phyloP scores from a whole-genome alignment of 768 basidiomycete genomes.

The Hygrocybe punicea region DNA sequence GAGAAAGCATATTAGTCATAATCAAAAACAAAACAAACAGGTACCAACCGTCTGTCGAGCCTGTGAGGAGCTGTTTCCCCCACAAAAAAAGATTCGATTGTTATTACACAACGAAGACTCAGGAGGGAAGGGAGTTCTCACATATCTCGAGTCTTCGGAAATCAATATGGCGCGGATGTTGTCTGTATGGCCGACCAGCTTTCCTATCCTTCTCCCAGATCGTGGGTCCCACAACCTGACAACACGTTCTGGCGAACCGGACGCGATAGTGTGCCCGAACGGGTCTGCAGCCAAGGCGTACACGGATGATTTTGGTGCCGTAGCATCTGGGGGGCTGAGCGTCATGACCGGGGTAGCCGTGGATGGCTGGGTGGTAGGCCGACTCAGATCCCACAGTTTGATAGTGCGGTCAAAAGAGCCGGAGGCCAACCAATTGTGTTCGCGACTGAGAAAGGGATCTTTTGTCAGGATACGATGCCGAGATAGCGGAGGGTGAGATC shows the following conservation, averaged over 20 bases:
- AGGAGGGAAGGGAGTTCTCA: conserved; percentile 39
- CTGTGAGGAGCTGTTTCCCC: conserved; percentile 63
- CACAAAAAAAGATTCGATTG: background rate
- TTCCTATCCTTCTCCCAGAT: conserved; percentile 65
- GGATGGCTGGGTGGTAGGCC: conserved; percentile 22
- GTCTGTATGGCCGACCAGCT: conserved; percentile 95
- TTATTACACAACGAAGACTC: conserved; percentile 12
- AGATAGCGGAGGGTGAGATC: conserved; percentile 12
- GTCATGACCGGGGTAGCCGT: conserved; percentile 56
- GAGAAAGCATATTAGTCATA: conserved; percentile 9
- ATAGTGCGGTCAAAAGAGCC: conserved; percentile 94
- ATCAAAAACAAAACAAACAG: conserved; percentile 16
- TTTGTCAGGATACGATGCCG: conserved; percentile 10
- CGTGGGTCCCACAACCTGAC: conserved; percentile 93
- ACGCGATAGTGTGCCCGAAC: conserved; percentile 75
- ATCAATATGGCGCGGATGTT: conserved; percentile 89
- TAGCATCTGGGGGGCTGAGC: conserved; percentile 62
- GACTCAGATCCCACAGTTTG: conserved; percentile 86
- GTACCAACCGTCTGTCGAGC: conserved; percentile 66
- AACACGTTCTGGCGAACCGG: conserved; percentile 89
- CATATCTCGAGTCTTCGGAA: conserved; percentile 87
- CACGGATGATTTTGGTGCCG: conserved; percentile 63
- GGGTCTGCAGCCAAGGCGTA: conserved; percentile 81
- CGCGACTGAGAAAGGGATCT: conserved; percentile 45
- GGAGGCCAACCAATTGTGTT: conserved; percentile 84